Percentiles rank a stretch among this genome's conserved stretches.
Conservation (phyloP, 1,284 basidiomycete genomes). For the Ustilago lituana region DNA sequence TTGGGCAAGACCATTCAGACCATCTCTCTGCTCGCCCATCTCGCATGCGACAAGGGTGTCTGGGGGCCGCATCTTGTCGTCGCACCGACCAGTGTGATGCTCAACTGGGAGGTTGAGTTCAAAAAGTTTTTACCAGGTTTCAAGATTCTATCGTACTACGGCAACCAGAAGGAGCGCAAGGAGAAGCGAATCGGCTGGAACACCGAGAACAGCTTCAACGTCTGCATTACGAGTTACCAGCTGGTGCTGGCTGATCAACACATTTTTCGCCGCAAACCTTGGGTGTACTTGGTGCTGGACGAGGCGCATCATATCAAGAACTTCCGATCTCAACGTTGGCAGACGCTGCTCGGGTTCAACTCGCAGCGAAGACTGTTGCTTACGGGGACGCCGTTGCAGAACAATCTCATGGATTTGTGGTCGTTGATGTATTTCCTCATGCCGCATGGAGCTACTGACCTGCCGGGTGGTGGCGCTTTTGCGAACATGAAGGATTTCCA, state of each 20-base stretch:
- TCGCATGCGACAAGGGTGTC: slow-evolving; percentile 91
- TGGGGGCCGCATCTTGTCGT: slow-evolving; percentile 98
- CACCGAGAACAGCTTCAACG: slow-evolving; percentile 90
- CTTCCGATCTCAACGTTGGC: slow-evolving; percentile 94
- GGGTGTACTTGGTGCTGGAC: slow-evolving; percentile 96
- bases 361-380: slow-evolving; percentile 86
- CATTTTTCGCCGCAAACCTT: slow-evolving; percentile 91
- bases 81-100: slow-evolving; percentile 90
- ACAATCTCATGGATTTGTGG: slow-evolving; percentile 95
- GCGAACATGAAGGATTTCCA: slow-evolving; percentile 93
- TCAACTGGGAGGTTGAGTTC: slow-evolving; percentile 99
- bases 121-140: slow-evolving; percentile 97
- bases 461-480: slow-evolving; percentile 75
- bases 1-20: slow-evolving; percentile 95
- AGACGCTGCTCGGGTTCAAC: slow-evolving; percentile 90
- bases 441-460: slow-evolving; percentile 74
- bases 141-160: slow-evolving; percentile 90
- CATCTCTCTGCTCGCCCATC: slow-evolving; percentile 87
- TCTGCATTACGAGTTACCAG: slow-evolving; percentile 94
- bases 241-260: slow-evolving; percentile 88
- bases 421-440: slow-evolving; percentile 93
- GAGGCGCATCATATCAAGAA: slow-evolving; percentile 99
- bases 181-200: slow-evolving; percentile 94
- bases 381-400: slow-evolving; percentile 93
- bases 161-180: slow-evolving; percentile 87